Evolutionary conservation across 495 filamentous ascomycete genomes (phyloP), one percentile per base, ranked within the genome.

Genomic region (Lasiosphaeria ovina): DNA sequence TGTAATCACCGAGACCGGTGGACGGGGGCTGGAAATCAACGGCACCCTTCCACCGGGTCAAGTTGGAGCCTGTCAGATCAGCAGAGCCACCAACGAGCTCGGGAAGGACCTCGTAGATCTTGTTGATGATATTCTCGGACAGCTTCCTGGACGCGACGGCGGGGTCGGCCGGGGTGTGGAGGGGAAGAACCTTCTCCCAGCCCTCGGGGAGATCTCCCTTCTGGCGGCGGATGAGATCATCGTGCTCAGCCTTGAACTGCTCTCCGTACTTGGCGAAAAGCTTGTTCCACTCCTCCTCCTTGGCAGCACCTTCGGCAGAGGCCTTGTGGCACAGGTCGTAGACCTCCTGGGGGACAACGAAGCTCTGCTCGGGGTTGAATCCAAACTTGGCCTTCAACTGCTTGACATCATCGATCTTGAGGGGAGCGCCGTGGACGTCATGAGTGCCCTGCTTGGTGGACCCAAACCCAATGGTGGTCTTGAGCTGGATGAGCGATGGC

Each of bases 51-150:
- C 91, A 96, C 70, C 92, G 87, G 64, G 94, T 99, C 79, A 98
- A 89, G 85, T 98, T 99, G 65, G 94, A 98, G 72, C 90, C 91
- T 65, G 94, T 99, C 83, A 99, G 77, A 83, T 99, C 94, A 59
- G 94, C 94, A 62, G 94, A 99, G 58, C 94, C 94, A 69, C 93
- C 95, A 40, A 98, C 77, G 57, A 99, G 86, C 77, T 98, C 95
- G 64, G 94, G 94, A 57, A 99, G 66, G 65, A 79, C 83, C 35
- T 81, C 75, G 80, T 96, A 86, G 72, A 99, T 87, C 76, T 91
- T 92, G 77, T 90, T 86, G 66, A 99, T 85, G 58, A 97, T 91
- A 57, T 83, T 85, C 83, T 99, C 94, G 64, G 94, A 98, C 34
- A 98, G 87, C 81, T 97, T 99, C 67, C 94, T 85, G 55, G 93